phyloP scores from a whole-genome alignment of 352 stramenopile genomes.

The Hyaloperonospora arabidopsidis region DNA sequence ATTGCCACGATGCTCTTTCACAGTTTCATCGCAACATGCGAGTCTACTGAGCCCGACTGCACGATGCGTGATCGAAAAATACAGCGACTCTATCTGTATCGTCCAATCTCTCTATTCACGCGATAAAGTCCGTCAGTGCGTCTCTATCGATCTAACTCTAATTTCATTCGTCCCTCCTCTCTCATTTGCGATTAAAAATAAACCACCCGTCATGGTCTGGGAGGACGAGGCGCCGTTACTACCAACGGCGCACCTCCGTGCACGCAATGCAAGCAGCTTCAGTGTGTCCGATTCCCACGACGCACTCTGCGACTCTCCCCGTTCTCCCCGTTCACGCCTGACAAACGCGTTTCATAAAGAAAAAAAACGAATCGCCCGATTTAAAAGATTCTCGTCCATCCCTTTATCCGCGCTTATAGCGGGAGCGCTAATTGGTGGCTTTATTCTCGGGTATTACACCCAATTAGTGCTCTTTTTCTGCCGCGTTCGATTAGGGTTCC shows the following conservation, averaged over 20 bases:
- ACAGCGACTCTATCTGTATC: too few relatives aligned
- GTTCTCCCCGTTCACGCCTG: constrained; percentile 17
- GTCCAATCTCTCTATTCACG: too few relatives aligned
- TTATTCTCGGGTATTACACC: constrained; percentile 57
- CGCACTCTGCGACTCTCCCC: constrained; percentile 5
- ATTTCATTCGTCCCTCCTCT: too few relatives aligned
- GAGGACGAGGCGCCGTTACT: constrained; percentile 24
- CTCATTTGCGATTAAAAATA: too few relatives aligned
- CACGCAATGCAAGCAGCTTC: constrained; percentile 27
- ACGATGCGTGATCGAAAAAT: too few relatives aligned
- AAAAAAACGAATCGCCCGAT: too few relatives aligned
- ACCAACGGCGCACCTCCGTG: constrained; percentile 28
- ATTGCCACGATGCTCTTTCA: too few relatives aligned
- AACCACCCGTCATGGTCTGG: constrained; percentile 20
- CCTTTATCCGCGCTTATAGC: constrained; percentile 9
- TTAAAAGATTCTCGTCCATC: too few relatives aligned
- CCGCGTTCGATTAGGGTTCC: constrained; percentile 51
- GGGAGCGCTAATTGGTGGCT: constrained; percentile 21
- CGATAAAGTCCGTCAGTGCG: too few relatives aligned
- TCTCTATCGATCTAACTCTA: neutral
- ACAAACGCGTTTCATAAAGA: constrained; percentile 8
- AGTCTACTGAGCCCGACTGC: too few relatives aligned
- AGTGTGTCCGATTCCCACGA: constrained; percentile 22
- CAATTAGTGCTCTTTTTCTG: constrained; percentile 64
- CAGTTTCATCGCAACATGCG: too few relatives aligned